Evolutionary conservation across 2,329 filamentous ascomycete species (phyloP), one percentile per base, ranked within the genome.

Genomic region (Fusarium brachygibbosum): DNA sequence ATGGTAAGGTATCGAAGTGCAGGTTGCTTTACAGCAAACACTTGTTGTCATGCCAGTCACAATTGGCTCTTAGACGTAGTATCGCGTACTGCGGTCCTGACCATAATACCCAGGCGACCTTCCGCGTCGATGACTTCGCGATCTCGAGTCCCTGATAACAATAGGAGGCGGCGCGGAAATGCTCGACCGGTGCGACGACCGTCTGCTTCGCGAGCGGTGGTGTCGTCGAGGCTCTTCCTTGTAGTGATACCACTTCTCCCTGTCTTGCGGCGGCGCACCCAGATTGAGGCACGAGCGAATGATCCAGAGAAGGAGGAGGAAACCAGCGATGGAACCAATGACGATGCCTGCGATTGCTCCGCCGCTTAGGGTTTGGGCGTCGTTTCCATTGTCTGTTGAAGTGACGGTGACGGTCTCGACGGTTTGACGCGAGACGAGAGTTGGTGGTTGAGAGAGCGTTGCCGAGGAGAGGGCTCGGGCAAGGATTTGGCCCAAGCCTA

Each of bases 261-360:
- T 46, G 17, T 76, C 75, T 7, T 73, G 71, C 0, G 78, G 77
- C 11, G 80, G 79, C 2, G 78, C 79, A 11, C 80, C 80, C 37
- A 82, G 69, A 68, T 83, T 82, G 51, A 76, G 68, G 72, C 82
- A 85, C 3, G 82, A 84, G 8, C 80, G 78, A 66, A 85, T 55
- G 63, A 86, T 74, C 84, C 84, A 86, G 35, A 82, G 62, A 5
- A 86, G 60, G 1, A 85, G 76, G 14, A 86, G 75, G 40, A 48
- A 38, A 3, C 62, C 62, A n/a, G 25, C 46, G 12, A 65, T 59
- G 5, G 62, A 65, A n/a, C 62, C 62, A 11, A 65, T 65, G n/a
- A 65, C 61, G 1, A 65, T 65, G 0, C 62, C 62, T 0, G 62
- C 62, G 23, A 86, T 86, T 46, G 82, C 83, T 45, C 84, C 84